Base-by-base conservation (phyloP, 768 basidiomycete species). In the Daedaleopsis sinensis region DNA sequence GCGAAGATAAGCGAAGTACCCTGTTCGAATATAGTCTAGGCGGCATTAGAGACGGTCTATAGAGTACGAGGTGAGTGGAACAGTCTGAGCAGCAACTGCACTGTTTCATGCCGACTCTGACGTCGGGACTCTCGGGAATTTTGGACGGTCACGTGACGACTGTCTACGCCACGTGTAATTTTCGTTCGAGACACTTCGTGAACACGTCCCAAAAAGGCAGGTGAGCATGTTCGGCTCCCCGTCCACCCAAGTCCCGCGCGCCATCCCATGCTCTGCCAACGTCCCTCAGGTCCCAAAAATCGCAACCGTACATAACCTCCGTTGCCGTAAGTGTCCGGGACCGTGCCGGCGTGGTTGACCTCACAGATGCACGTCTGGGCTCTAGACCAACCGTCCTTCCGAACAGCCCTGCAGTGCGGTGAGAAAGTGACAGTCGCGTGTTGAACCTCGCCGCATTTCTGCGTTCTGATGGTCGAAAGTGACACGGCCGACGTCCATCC, bases 1-100 rank as follows among this genome's bases (percentile, higher is more conserved):
- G 12, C 1, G 51, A 54, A 43, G 65, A 61, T 36, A 71, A 65
- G 48, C 68, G 67, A 47, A 67, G 66, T 39, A 67, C 55, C 24
- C 64, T 59, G 38, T 68, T 63, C 51, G 71, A 57, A 55, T 68
- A 60, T 27, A 86, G 72, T 70, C 84, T 82, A 70, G 81, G 75
- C 43, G 61, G 54, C 67, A 67, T 67, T 64, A 58, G 56, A 44
- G 32, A 49, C 18, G 48, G 55, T 61, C 63, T 61, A 61, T 50
- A 35, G 54, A 53, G 53, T 55, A 50, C 58, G 51, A 50, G 50
- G 47, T 35, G 32, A 55, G 44, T 39, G 27, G 23, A 51, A 48
- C 38, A 47, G 58, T 42, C 52, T 35, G 50, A 43, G 19, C 21
- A 27, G 48, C 27, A 38, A 27, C 12, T 47, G 49, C 51, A 13